Base-by-base conservation (phyloP, 1,284 basidiomycete genomes). In the Puccinia hordei region DNA sequence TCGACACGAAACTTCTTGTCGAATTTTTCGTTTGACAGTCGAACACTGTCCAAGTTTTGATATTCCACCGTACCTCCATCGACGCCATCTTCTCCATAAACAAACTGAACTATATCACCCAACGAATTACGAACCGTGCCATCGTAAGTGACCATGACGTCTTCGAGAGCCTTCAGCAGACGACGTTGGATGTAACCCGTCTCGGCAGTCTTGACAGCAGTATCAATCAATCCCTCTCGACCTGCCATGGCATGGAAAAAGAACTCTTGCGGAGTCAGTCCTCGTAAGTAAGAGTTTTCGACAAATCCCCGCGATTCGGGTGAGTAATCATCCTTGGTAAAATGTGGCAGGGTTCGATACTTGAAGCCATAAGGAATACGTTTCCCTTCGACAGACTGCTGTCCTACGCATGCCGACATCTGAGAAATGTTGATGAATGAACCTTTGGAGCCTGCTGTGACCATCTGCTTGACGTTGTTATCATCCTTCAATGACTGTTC, bases 211-310 rank as follows among this genome's bases (percentile, higher is more conserved):
- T 99, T 99, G 87, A 99, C 95, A 41, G 97, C 97, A 1, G 97
- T 99, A 89, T 99, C 97, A 84, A 99, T 98, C 76, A 99, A 88
- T 89, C 97, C 97, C 87, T 99, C 97, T 84, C 97, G 92, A 88
- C 97, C 97, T 84, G 96, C 96, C 97, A 99, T 99, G 79, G 97
- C 97, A 87, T 99, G 97, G 91, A 99, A 99, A 90, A 99, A 99
- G 89, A 95, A 99, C 85, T 99, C 97, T 84, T 98, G 95, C 0
- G 97, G 95, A 0, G 96, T 99, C 82, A 99, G 86, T 69, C 97
- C 97, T 83, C 96, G 92, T 41, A 99, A 89, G 85, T 99, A 99
- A n/a, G 97, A 99, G 86, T 99, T 99, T 86, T 99, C 97, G 82
- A 99, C 96, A 86, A 99, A 99, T 13, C 97, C 97, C 81, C 96